Evolutionary conservation across 2,329 filamentous ascomycete species (phyloP).

Genomic region (Fusarium devonianum): DNA sequence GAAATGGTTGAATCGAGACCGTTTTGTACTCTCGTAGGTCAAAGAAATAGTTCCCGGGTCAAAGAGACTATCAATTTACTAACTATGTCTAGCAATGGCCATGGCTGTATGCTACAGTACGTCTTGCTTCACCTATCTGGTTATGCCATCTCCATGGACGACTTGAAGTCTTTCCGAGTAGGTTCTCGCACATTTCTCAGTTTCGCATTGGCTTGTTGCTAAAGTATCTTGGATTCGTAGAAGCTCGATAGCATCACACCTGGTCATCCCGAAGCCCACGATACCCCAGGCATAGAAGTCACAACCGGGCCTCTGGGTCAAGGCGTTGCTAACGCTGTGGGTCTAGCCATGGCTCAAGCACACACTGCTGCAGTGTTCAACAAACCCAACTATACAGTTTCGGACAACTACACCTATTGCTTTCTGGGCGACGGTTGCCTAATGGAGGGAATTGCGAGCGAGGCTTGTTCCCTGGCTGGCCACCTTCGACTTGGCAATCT

Average conservation of each 20-base stretch:
- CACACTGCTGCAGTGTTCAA: slow-evolving; percentile 94
- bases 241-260: slow-evolving; percentile 87
- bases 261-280: slow-evolving; percentile 94
- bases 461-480: slow-evolving; percentile 90
- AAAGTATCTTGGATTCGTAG: slow-evolving; percentile 58
- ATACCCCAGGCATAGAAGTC: slow-evolving; percentile 96
- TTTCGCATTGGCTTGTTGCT: slow-evolving; percentile 13
- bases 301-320: slow-evolving; percentile 98
- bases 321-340: slow-evolving; percentile 96
- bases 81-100: slow-evolving; percentile 85
- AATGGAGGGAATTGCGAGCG: slow-evolving; percentile 96
- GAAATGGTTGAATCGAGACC: slow-evolving; percentile 94
- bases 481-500: slow-evolving; percentile 98
- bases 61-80: slow-evolving; percentile 24
- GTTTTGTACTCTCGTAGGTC: slow-evolving; percentile 98
- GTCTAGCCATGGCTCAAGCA: slow-evolving; percentile 94
- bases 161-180: slow-evolving; percentile 96
- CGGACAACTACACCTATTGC: slow-evolving; percentile 96
- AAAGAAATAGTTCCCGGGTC: not conserved
- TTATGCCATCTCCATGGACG: slow-evolving; percentile 84
- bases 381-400: slow-evolving; percentile 88
- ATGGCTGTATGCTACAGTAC: slow-evolving; percentile 99
- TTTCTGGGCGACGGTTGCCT: slow-evolving; percentile 99
- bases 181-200: slow-evolving; percentile 45
- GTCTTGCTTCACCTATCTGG: slow-evolving; percentile 96